Evolutionary conservation across 208 protist species (phyloP).

Genomic region (Trypanosomatidae sp.): DNA sequence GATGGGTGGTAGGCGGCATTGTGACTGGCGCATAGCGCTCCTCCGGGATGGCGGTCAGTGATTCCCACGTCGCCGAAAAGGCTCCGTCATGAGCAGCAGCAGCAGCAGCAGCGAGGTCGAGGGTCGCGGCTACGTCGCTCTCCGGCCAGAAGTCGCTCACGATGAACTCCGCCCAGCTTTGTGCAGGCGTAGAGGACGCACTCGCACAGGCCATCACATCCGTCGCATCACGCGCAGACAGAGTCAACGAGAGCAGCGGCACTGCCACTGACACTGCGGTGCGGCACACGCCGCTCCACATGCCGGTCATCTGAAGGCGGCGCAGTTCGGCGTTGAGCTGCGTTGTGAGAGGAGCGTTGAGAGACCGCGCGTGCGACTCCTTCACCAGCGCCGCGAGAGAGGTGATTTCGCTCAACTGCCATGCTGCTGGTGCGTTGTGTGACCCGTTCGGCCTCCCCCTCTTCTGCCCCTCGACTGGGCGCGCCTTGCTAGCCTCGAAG

Average conservation of each 20-base stretch:
- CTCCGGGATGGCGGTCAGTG: constrained; percentile 17
- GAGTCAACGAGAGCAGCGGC: constrained; percentile 57
- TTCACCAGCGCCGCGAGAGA: constrained; percentile 32
- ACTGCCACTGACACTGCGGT: constrained; percentile 20
- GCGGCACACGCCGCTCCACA: constrained; percentile 31
- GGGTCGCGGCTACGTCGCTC: constrained; percentile 13
- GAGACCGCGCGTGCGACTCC: constrained; percentile 46
- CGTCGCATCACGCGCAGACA: constrained; percentile 53
- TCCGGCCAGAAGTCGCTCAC: constrained; percentile 25
- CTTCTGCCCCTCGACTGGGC: background rate
- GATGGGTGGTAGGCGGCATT: constrained; percentile 38
- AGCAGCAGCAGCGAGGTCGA: constrained; percentile 1
- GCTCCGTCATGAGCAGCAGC: background rate
- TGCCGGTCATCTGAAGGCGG: constrained; percentile 5
- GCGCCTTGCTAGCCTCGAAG: constrained; percentile 1
- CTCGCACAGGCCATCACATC: constrained; percentile 34
- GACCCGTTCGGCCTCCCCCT: background rate
- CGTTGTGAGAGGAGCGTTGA: constrained; percentile 57
- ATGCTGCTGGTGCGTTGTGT: constrained; percentile 6
- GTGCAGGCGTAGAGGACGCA: background rate
- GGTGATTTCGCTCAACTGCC: constrained; percentile 20
- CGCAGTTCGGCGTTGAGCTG: constrained; percentile 25
- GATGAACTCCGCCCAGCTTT: constrained; percentile 28
- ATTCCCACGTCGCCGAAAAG: constrained; percentile 9
- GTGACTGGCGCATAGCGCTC: constrained; percentile 33